Evolutionary conservation across 495 filamentous ascomycete genomes (phyloP).

Genomic region (Pseudotulostoma volvatum): DNA sequence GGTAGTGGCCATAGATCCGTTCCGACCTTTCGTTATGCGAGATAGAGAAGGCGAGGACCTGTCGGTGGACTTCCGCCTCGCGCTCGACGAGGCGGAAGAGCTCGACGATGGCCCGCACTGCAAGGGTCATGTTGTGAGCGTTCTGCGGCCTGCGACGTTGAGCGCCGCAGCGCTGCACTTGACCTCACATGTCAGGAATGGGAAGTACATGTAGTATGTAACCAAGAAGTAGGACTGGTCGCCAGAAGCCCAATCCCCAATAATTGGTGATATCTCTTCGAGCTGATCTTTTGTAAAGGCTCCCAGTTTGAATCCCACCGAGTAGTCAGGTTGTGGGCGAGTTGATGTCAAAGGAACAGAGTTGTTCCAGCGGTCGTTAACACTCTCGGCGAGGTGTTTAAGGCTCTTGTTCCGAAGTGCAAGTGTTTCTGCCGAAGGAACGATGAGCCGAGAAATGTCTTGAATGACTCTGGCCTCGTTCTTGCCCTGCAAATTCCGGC

Average conservation of each 20-base stretch:
- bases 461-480: constrained; percentile 23
- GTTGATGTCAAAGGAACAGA: constrained; percentile 15
- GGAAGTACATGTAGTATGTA: too few species aligned
- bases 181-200: constrained; percentile 22
- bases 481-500: constrained; percentile 13
- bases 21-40: constrained; percentile 23
- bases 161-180: constrained; percentile 19
- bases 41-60: constrained; percentile 28
- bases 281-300: constrained; percentile 27
- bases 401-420: constrained; percentile 15
- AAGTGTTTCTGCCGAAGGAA: constrained; percentile 20
- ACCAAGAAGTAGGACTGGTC: background rate
- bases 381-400: constrained; percentile 20
- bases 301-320: constrained; percentile 21
- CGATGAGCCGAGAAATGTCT: constrained; percentile 24
- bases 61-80: constrained; percentile 9
- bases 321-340: too few species aligned
- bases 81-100: too few species aligned
- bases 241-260: background rate
- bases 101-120: constrained; percentile 12
- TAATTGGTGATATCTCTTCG: constrained; percentile 17
- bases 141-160: constrained; percentile 22
- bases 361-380: constrained; percentile 28
- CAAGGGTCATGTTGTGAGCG: constrained; percentile 18
- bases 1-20: constrained; percentile 15